Evolutionary conservation across 768 basidiomycete genomes (phyloP), one percentile per base, ranked within the genome.

Genomic region (Astraeus odoratus): DNA sequence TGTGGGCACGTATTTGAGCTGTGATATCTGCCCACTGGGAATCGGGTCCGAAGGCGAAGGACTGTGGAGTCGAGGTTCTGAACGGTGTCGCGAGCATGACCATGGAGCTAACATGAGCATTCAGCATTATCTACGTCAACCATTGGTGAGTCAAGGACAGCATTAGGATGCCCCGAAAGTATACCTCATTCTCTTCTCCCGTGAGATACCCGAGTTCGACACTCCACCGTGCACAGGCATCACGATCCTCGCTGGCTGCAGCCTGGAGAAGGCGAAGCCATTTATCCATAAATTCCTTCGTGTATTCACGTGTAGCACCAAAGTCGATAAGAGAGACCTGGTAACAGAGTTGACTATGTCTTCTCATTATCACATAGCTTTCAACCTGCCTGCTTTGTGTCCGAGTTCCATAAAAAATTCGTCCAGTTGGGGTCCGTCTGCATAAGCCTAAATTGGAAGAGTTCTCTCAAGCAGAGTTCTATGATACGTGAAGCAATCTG

Each of bases 341-440:
- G 31, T 30, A 24, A 29, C 19, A 31, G 29, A 27, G 50, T 5
- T 42, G 10, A 9, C n/a, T 43, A 16, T 5, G 3, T 19, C 5
- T 2, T 9, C n/a, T 4, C 27, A 15, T 13, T 40, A 27, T 35
- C 33, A 26, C 8, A 16, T 16, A 13, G n/a, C 15, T 34, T 22
- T 8, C 16, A 6, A 31, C 60, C 20, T 16, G 83, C 86, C 73
- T 81, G 77, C 34, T 75, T 72, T 1, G 80, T 80, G 3, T 67
- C 48, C 0, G 71, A 55, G 61, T 93, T 86, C 82, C 88, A 97
- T 19, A 99, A 69, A 68, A 99, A 98, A 63, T 98, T 98, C 8
- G 90, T 87, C 88, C 90, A 98, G 56, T 99, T 98, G 3, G 96
- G 96, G 60, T 99, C 95, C 0, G 95, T 99, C 63, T 98, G 96